phyloP scores from a whole-genome alignment of 202 grass and related monocot genomes.

The Carex arenaria region DNA sequence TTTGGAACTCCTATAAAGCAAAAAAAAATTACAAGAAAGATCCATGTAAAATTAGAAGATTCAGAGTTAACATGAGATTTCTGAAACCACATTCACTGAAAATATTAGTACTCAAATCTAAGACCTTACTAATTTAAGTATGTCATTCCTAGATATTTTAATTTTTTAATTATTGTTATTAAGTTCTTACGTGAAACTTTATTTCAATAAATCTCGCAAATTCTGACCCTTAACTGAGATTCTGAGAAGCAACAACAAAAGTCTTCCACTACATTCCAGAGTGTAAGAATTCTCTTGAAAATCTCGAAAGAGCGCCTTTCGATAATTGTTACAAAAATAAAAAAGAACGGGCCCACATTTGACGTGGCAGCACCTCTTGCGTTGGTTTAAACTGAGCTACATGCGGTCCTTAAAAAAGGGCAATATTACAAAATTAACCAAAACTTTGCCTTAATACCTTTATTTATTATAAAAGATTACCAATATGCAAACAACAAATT shows the following conservation, averaged over 20 bases:
- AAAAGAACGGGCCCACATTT: not conserved
- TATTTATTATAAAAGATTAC: not conserved
- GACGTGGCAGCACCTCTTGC: not conserved
- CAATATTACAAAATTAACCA: not conserved
- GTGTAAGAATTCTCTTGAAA: not conserved
- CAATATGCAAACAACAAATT: not conserved
- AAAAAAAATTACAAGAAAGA: slow-evolving; percentile 1
- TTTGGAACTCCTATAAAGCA: too few relatives aligned
- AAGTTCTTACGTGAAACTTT: too few relatives aligned
- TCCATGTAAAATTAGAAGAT: too few relatives aligned
- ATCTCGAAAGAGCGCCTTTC: not conserved
- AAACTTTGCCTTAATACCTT: not conserved
- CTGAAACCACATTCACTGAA: too few relatives aligned
- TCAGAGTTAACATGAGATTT: too few relatives aligned
- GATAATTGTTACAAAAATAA: not conserved
- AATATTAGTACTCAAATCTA: too few relatives aligned
- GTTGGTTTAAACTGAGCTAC: not conserved
- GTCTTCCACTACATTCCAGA: not conserved
- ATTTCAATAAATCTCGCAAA: too few relatives aligned
- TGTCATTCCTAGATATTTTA: too few relatives aligned
- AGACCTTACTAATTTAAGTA: too few relatives aligned
- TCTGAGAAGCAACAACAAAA: not conserved
- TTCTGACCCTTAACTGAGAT: too few relatives aligned
- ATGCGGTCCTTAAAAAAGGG: not conserved
- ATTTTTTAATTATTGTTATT: too few relatives aligned